Conservation (phyloP, 306 rosid species). For the Cucurbita maxima region DNA sequence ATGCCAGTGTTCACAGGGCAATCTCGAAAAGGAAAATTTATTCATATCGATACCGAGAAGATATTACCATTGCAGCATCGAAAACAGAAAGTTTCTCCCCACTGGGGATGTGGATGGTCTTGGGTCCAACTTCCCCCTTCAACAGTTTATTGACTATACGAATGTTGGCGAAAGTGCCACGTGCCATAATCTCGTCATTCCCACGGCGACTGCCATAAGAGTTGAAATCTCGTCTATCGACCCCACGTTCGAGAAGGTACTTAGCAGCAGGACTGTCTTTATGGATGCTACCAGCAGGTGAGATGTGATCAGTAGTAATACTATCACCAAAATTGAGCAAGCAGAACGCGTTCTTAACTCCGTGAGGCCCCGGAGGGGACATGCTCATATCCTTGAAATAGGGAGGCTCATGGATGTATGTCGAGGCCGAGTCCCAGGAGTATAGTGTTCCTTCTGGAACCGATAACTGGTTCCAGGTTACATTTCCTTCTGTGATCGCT, state of each 20-base stretch:
- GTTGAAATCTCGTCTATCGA: conserved; percentile 84
- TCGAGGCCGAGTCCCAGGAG: conserved; percentile 77
- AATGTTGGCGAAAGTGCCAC: conserved; percentile 92
- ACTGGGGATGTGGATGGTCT: conserved; percentile 72
- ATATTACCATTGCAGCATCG: conserved; percentile 65
- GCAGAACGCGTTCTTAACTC: conserved; percentile 70
- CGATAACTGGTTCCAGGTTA: conserved; percentile 78
- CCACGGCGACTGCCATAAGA: conserved; percentile 98
- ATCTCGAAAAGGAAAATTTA: background rate
- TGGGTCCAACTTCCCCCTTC: conserved; percentile 93
- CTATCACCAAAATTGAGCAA: conserved; percentile 96
- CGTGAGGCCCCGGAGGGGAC: conserved; percentile 89
- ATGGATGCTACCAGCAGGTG: conserved; percentile 99
- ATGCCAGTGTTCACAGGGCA: background rate
- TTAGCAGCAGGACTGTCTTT: conserved; percentile 90
- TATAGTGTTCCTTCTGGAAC: conserved; percentile 78
- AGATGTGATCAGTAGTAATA: conserved; percentile 93
- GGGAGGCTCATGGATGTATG: conserved; percentile 88
- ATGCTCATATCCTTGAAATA: conserved; percentile 79
- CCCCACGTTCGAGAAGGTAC: conserved; percentile 75
- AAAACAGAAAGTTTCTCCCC: conserved; percentile 80
- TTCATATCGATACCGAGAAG: background rate
- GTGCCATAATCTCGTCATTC: conserved; percentile 81
- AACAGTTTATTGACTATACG: conserved; percentile 80
- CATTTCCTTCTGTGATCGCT: conserved; percentile 85